These are phyloP conservation scores for Mycena rosella DNA, from an alignment of 768 basidiomycete species.

Conservation along the genomic window DNA sequence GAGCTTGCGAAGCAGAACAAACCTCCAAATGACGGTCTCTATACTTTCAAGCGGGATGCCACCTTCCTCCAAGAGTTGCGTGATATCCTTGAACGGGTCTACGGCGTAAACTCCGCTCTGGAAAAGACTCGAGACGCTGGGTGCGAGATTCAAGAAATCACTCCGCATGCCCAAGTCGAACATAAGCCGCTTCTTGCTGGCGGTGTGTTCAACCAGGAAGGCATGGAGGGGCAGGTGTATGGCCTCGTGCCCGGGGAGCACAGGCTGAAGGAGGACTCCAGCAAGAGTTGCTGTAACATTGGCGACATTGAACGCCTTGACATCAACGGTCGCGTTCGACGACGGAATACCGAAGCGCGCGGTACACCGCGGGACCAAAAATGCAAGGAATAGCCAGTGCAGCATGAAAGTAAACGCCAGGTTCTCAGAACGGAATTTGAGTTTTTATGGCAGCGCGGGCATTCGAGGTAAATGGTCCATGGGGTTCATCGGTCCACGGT, in stretches of 20 bases:
- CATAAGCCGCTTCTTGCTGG: slow-evolving; percentile 26
- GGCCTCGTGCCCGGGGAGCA: slow-evolving; percentile 24
- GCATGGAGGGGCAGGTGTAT: slow-evolving; percentile 16
- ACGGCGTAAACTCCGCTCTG: slow-evolving; percentile 13
- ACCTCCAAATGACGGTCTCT: slow-evolving; percentile 32
- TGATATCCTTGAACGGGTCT: slow-evolving; percentile 31
- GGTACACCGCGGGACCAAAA: not conserved
- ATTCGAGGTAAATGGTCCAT: no score
- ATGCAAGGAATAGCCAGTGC: slow-evolving; percentile 7
- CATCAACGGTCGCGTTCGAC: slow-evolving; percentile 19
- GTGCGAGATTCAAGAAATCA: slow-evolving; percentile 25
- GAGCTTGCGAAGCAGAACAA: not conserved
- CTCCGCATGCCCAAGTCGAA: slow-evolving; percentile 31
- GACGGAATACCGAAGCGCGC: slow-evolving; percentile 14
- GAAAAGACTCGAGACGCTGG: slow-evolving; percentile 18
- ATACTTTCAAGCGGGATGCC: slow-evolving; percentile 32
- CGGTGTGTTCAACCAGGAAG: slow-evolving; percentile 29
- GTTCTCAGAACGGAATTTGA: no score
- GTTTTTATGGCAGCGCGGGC: no score
- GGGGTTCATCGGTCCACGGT: not conserved
- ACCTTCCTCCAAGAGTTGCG: slow-evolving; percentile 28
- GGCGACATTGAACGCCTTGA: slow-evolving; percentile 32
- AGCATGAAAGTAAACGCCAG: no score
- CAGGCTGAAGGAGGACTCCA: slow-evolving; percentile 11
- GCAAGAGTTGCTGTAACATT: slow-evolving; percentile 20